Evolutionary conservation across 129 eudicot genomes (phyloP).

Genomic region (Artemisia tridentata): DNA sequence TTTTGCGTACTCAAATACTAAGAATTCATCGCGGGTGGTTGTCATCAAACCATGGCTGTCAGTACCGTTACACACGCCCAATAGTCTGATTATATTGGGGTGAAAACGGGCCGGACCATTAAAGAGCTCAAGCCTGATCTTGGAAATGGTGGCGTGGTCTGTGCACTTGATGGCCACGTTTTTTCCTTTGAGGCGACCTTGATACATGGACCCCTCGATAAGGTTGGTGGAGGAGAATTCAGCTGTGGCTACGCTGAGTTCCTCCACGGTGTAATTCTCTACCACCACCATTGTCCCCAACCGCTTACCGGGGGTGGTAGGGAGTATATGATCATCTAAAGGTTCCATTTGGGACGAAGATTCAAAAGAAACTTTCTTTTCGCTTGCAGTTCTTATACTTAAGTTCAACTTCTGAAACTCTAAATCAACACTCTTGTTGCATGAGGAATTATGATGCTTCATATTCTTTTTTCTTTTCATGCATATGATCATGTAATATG

Average conservation of each 20-base stretch:
- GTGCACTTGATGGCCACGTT: constrained; percentile 57
- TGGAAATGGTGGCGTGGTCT: constrained; percentile 39
- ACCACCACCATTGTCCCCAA: constrained; percentile 29
- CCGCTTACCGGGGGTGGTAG: constrained; percentile 45
- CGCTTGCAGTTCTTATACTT: constrained; percentile 73
- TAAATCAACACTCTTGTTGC: constrained; percentile 38
- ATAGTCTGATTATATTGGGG: constrained; percentile 62
- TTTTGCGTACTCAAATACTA: constrained; percentile 72
- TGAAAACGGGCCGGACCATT: constrained; percentile 54
- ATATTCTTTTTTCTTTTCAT: constrained; percentile 26
- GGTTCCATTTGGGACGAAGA: constrained; percentile 60
- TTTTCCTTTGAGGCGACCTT: constrained; percentile 78
- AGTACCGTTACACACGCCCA: constrained; percentile 44
- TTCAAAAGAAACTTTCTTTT: constrained; percentile 82
- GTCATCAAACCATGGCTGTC: neutral
- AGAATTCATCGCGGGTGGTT: constrained; percentile 31
- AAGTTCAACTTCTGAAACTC: constrained; percentile 74
- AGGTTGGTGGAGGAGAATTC: constrained; percentile 62
- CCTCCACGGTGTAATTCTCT: constrained; percentile 65
- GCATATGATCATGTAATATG: constrained; percentile 33
- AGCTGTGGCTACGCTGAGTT: constrained; percentile 62
- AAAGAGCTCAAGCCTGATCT: constrained; percentile 57
- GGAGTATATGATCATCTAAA: constrained; percentile 49
- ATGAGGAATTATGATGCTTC: constrained; percentile 18
- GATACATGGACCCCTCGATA: constrained; percentile 73